phyloP scores from a whole-genome alignment of 148 eudicot genomes.

The Amaranthus hypochondriacus region DNA sequence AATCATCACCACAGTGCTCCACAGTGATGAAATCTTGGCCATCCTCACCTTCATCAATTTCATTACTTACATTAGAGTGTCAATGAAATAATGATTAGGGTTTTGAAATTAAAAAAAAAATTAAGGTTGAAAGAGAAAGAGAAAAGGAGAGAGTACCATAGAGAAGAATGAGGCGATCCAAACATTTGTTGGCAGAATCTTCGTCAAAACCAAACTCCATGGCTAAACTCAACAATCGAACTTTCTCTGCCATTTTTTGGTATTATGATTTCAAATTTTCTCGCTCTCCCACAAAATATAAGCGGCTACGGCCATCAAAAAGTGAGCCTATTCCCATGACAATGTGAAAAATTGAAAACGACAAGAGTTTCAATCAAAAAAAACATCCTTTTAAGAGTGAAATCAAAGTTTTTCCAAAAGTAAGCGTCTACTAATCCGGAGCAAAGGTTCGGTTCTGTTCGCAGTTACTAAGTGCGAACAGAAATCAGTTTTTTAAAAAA shows the following conservation, averaged over 20 bases:
- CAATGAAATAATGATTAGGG: constrained; percentile 15
- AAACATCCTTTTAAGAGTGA: no score
- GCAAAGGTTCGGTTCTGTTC: no score
- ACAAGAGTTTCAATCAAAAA: no score
- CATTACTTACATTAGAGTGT: not conserved
- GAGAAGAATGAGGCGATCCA: constrained; percentile 68
- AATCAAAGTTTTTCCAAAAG: no score
- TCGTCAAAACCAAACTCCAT: constrained; percentile 84
- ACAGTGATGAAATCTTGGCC: constrained; percentile 83
- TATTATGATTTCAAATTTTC: no score
- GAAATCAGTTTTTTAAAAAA: no score
- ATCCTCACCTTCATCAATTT: constrained; percentile 64
- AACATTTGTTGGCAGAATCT: constrained; percentile 52
- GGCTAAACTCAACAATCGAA: constrained; percentile 64
- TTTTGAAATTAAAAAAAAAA: not conserved
- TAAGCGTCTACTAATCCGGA: no score
- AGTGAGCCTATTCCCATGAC: no score
- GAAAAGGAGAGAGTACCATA: constrained; percentile 43
- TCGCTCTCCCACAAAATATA: no score
- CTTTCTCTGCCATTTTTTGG: constrained; percentile 37
- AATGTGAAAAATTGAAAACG: no score
- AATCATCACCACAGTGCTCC: constrained; percentile 96
- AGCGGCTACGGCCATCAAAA: no score
- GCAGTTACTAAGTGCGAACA: no score
- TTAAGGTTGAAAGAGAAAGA: not conserved